phyloP scores from a whole-genome alignment of 768 basidiomycete species.

The Mycena kentingensis region DNA sequence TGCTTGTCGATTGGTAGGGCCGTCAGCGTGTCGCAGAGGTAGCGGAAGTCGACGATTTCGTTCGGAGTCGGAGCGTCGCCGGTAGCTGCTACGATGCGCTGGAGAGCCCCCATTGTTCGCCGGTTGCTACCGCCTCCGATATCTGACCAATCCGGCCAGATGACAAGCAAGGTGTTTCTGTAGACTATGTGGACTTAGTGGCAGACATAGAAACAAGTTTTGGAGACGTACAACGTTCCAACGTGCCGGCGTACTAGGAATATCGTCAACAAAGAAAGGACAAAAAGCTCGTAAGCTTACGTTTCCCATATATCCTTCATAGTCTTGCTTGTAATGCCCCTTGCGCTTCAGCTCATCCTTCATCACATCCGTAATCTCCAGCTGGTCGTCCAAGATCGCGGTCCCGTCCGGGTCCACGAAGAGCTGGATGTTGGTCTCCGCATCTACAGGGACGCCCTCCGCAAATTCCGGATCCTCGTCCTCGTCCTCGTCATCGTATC shows the following conservation, averaged over 20 bases:
- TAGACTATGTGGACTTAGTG: too few relatives aligned
- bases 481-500: conserved; percentile 7
- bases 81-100: background rate
- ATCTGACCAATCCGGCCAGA: conserved; percentile 24
- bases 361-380: conserved; percentile 23
- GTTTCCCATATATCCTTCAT: conserved; percentile 32
- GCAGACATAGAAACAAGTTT: too few relatives aligned
- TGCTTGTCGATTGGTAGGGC: background rate
- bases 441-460: conserved; percentile 20
- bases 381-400: conserved; percentile 11
- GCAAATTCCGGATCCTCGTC: conserved; percentile 14
- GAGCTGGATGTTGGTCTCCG: conserved; percentile 8
- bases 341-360: conserved; percentile 15
- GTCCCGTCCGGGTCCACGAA: conserved; percentile 25
- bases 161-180: conserved; percentile 27
- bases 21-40: conserved; percentile 1
- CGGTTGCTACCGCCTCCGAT: conserved; percentile 5
- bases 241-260: conserved; percentile 21
- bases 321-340: conserved; percentile 27
- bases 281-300: conserved; percentile 21
- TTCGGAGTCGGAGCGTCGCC: background rate
- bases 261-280: background rate
- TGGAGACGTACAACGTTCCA: conserved; percentile 24
- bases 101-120: background rate
- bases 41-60: conserved; percentile 2